Base-by-base conservation (phyloP, 2,329 filamentous ascomycete genomes). In the Colletotrichum simmondsii region DNA sequence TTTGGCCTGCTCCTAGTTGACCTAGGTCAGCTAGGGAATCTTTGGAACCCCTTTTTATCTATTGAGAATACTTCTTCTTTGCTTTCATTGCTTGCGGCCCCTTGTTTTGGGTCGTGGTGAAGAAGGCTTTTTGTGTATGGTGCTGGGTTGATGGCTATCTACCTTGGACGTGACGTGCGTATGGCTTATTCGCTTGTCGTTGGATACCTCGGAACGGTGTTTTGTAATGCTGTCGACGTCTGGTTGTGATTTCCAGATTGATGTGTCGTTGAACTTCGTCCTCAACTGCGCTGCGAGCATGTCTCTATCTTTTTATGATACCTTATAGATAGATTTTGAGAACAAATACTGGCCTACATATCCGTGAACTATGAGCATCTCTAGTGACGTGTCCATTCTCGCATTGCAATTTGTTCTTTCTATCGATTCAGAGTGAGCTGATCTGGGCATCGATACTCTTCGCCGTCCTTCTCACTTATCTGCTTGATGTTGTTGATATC, bases 11-110 rank as follows among this genome's bases (percentile, higher is more conserved):
- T 35, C 87, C 87, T 88, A 85, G 79, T 88, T 89, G 90, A 92
- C 89, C 89, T 88, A 87, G 86, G 89, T 87, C 88, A 89, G 90
- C 85, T 86, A 89, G 88, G 92, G 93, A 95, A 95, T 95, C 92
- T 95, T 95, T 94, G 92, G 85, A 89, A 87, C 79, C 79, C 42
- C 10, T 67, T 79, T 78, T 78, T 83, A 78, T 78, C 75, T 75
- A 80, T 77, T 82, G 76, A 78, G 60, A 58, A n/a, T 30, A 26
- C 64, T 53, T 63, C 63, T 74, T 75, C 52, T 32, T 54, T 24
- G 76, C 86, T 88, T 89, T 90, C 88, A 85, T 90, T 85, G 80
- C 84, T 79, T 68, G 79, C 81, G 80, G 76, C 82, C 82, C 84
- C 81, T 83, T 28, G 56, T 26, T 49, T 32, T 32, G 75, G 78